Evolutionary conservation across 306 rosid species (phyloP).

Genomic region (Dryas drummondii): DNA sequence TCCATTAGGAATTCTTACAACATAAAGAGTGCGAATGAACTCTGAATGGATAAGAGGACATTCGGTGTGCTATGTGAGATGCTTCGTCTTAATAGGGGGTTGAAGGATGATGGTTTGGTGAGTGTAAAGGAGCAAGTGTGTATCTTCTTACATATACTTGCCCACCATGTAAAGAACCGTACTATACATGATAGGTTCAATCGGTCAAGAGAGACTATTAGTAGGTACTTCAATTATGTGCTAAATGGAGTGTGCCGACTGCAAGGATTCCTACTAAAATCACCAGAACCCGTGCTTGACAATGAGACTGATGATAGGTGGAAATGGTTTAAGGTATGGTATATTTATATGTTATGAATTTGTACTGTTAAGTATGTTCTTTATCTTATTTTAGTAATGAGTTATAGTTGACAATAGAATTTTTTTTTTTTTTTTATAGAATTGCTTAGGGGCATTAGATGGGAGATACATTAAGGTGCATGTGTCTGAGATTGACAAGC

Average conservation of each 20-base stretch:
- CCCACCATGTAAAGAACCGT: too few species aligned
- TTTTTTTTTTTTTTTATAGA: neutral
- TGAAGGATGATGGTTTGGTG: neutral
- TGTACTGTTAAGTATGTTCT: neutral
- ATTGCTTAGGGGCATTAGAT: slow-evolving; percentile 4
- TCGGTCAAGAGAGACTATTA: too few species aligned
- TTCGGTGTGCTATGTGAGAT: neutral
- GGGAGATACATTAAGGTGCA: neutral
- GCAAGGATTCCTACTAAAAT: too few species aligned
- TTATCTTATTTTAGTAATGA: neutral
- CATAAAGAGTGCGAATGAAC: neutral
- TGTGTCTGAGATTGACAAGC: neutral
- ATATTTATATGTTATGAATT: neutral
- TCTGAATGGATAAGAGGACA: neutral
- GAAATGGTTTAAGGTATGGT: neutral
- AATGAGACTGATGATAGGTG: neutral
- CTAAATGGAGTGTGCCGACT: too few species aligned
- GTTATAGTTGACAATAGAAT: neutral
- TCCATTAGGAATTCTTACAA: too few species aligned
- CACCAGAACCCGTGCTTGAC: neutral
- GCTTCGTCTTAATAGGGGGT: neutral
- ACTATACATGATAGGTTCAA: too few species aligned
- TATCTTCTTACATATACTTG: neutral
- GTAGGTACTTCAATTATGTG: too few species aligned
- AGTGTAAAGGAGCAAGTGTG: neutral